These are phyloP conservation scores for Pseudogymnoascus sp. DNA, from an alignment of 2,329 filamentous ascomycete genomes.

Conservation along the genomic window DNA sequence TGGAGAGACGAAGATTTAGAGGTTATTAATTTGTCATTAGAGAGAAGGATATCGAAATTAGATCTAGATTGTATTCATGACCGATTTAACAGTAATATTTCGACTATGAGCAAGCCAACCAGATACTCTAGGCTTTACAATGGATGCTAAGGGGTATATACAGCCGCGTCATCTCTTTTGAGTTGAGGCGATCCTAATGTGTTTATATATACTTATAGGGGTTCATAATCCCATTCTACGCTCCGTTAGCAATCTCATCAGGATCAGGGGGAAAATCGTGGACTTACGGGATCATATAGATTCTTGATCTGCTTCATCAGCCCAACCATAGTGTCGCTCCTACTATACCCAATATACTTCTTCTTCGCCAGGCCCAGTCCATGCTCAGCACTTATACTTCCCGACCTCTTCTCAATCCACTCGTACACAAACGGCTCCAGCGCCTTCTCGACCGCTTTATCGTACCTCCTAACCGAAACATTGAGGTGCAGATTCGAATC, in stretches of 20 bases:
- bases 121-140: not conserved
- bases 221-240: slow-evolving; percentile 94
- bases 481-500: slow-evolving; percentile 95
- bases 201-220: slow-evolving; percentile 86
- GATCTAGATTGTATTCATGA: slow-evolving; percentile 2
- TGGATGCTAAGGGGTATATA: not conserved
- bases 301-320: slow-evolving; percentile 95
- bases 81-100: not conserved
- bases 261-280: not conserved
- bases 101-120: not conserved
- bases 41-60: not conserved
- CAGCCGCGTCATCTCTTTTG: not conserved
- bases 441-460: slow-evolving; percentile 74
- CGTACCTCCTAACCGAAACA: slow-evolving; percentile 71
- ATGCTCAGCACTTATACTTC: slow-evolving; percentile 95
- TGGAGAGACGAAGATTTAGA: slow-evolving; percentile 24
- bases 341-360: slow-evolving; percentile 87
- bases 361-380: slow-evolving; percentile 93
- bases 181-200: not conserved
- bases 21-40: not conserved
- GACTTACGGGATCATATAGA: slow-evolving; percentile 82
- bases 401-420: slow-evolving; percentile 81
- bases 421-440: slow-evolving; percentile 96
- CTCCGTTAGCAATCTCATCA: slow-evolving; percentile 18
- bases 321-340: slow-evolving; percentile 74